Conservation (phyloP, 306 rosid genomes). For the Castanopsis chinensis region DNA sequence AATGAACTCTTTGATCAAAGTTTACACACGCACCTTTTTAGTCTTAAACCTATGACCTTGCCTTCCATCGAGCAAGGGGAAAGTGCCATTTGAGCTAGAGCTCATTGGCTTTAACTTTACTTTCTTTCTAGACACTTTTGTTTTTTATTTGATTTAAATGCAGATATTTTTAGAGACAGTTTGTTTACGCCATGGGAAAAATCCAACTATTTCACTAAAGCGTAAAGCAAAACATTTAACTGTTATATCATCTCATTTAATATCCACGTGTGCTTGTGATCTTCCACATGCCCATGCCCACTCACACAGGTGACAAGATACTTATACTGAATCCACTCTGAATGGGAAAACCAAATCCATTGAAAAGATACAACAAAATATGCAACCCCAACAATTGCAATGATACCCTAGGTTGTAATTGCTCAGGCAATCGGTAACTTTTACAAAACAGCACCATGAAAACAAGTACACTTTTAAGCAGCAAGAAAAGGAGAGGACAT, state of each 20-base stretch:
- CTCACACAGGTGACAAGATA: not conserved
- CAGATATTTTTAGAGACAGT: not conserved
- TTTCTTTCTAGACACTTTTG: not conserved
- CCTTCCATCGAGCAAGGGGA: too few species aligned
- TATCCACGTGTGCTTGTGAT: not conserved
- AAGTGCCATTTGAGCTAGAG: too few species aligned
- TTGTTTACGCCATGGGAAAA: not conserved
- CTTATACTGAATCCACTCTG: not conserved
- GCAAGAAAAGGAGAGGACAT: not conserved
- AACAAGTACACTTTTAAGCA: not conserved
- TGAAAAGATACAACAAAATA: constrained; percentile 7
- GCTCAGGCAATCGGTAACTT: not conserved
- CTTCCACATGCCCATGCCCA: not conserved
- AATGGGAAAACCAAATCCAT: not conserved
- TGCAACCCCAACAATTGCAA: constrained; percentile 7
- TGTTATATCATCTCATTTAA: not conserved
- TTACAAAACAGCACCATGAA: not conserved
- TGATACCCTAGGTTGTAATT: not conserved
- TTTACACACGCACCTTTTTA: too few species aligned
- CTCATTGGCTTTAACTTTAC: not conserved
- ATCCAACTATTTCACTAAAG: not conserved
- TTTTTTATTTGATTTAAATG: not conserved
- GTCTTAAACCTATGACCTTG: too few species aligned
- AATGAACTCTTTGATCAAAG: not conserved
- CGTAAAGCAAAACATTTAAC: not conserved